Base-by-base conservation (phyloP, 2,329 filamentous ascomycete genomes). In the Pseudofabraea citricarpa region DNA sequence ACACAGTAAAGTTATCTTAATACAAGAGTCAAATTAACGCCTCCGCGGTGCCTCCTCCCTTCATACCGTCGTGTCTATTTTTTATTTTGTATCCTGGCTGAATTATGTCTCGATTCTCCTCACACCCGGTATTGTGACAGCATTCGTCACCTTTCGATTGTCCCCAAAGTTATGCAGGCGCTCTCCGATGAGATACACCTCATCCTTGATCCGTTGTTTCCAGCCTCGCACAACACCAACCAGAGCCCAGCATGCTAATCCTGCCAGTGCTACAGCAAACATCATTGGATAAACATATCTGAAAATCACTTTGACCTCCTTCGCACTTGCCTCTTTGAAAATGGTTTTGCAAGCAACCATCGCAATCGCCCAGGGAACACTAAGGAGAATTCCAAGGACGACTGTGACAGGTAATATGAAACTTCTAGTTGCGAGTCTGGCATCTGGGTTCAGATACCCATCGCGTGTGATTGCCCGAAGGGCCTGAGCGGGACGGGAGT, bases 101-200 rank as follows among this genome's bases (percentile, higher is more conserved):
- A n/a, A n/a, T 51, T 39, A 59, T 21, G 57, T 58, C 41, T 58
- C 55, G 16, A 59, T 50, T 35, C 57, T 56, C 26, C 53, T 47
- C 35, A 58, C 43, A 44, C 36, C 49, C 6, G 50, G 47, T 8
- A 50, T 49, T 31, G 26, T 35, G 5, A 41, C 45, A 18, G 45
- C 48, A 33, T 19, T 41, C 20, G 45, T 43, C 40, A 43, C 48
- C 40, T 56, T 59, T 39, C 53, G 51, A 24, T 60, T 66, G 60
- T 85, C 83, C 3, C 89, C 87, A 66, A 96, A 95, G 64, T 98
- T 98, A 68, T 98, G 94, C 58, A 98, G 67, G 47, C 90, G 72
- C 68, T 98, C 91, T 2, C 93, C 93, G 59, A 97, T 93, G 35
- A 98, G 71, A 63, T 98, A 98, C 1, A 95, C 90, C 66, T 98